Evolutionary conservation across 1,139 yeast genomes (phyloP).

Genomic region (Suhomyces anneliseae): DNA sequence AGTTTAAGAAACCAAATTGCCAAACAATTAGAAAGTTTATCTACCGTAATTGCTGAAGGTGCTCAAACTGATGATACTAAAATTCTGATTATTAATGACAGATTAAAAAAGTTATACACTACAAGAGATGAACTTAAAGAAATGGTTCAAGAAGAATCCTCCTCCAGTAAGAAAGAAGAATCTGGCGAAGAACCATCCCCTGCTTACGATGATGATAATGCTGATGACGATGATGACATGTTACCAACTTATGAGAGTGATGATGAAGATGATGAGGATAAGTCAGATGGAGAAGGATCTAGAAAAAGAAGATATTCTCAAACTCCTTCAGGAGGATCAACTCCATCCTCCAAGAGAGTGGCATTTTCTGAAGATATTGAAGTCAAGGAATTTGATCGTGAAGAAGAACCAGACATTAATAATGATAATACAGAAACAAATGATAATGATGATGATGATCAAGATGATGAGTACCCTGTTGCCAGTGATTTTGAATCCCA

Average conservation of each 20-base stretch:
- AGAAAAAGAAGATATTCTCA: constrained; percentile 18
- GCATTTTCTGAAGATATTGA: constrained; percentile 50
- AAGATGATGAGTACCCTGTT: constrained; percentile 8
- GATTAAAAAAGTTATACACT: constrained; percentile 33
- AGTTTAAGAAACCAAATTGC: constrained; percentile 41
- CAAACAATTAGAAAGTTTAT: constrained; percentile 42
- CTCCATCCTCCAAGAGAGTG: constrained; percentile 38
- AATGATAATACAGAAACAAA: constrained; percentile 15
- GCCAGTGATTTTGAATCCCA: constrained; percentile 19
- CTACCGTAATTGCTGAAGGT: constrained; percentile 42
- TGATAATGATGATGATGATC: constrained; percentile 13
- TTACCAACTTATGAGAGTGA: constrained; percentile 35
- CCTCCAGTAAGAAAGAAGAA: neutral
- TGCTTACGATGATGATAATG: constrained; percentile 13
- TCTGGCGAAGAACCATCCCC: constrained; percentile 16
- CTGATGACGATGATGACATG: constrained; percentile 25
- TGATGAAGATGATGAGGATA: constrained; percentile 16
- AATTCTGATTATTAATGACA: constrained; percentile 41
- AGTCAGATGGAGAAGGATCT: constrained; percentile 1
- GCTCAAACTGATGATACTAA: constrained; percentile 47
- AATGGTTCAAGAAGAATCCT: constrained; percentile 34
- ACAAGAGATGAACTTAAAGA: constrained; percentile 49
- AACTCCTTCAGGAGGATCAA: constrained; percentile 28
- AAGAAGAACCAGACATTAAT: constrained; percentile 30
- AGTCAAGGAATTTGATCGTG: constrained; percentile 44